Percentiles rank a stretch among this genome's conserved stretches.
These are phyloP conservation scores for Saccharomycopsis vini DNA, from an alignment of 805 yeast species.

Conservation along the genomic window DNA sequence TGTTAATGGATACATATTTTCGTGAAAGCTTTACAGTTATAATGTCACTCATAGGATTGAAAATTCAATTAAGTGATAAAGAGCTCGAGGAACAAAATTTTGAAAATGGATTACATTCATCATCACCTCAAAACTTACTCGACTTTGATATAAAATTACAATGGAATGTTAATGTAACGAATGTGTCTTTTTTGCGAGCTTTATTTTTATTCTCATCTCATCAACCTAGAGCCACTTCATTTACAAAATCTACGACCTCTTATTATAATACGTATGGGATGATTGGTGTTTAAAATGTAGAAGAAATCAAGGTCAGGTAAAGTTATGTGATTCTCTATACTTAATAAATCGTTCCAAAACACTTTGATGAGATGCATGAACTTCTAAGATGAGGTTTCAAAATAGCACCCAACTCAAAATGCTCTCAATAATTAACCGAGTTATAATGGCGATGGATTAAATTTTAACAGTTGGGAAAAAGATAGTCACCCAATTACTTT, in stretches of 20 bases:
- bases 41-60: not conserved
- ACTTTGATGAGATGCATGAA: too few relatives aligned
- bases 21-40: not conserved
- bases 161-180: conserved; percentile 2
- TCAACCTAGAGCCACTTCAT: not conserved
- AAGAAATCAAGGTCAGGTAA: too few relatives aligned
- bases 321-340: too few relatives aligned
- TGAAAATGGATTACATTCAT: conserved; percentile 12
- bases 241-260: conserved; percentile 16
- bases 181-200: not conserved
- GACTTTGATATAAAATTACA: conserved; percentile 3
- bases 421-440: too few relatives aligned
- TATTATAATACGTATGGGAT: conserved; percentile 20
- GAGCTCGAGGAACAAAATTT: not conserved
- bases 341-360: too few relatives aligned
- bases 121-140: conserved; percentile 6
- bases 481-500: too few relatives aligned
- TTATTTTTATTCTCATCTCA: not conserved
- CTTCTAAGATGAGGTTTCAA: too few relatives aligned
- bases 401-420: too few relatives aligned
- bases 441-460: too few relatives aligned
- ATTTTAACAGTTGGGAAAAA: too few relatives aligned
- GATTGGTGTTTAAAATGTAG: conserved; percentile 13
- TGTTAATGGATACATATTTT: conserved; percentile 20
- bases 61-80: not conserved